phyloP scores from a whole-genome alignment of 2,329 filamentous ascomycete species.

The Cladosporium sp. region DNA sequence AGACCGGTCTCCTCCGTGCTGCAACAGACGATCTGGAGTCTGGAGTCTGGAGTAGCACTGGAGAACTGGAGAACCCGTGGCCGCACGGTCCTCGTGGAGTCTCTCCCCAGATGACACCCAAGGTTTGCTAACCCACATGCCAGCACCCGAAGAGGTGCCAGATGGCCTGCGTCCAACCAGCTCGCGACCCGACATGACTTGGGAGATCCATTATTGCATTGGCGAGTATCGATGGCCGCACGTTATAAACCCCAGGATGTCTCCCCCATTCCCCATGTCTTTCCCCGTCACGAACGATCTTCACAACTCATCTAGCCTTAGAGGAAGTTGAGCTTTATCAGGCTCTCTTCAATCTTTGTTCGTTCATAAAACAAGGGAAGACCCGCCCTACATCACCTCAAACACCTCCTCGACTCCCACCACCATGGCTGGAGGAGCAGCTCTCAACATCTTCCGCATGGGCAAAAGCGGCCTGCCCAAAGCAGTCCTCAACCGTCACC shows the following conservation, averaged over 20 bases:
- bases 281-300: conserved; percentile 4
- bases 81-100: neutral
- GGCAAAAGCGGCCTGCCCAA: conserved; percentile 61
- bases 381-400: neutral
- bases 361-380: conserved; percentile 1
- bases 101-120: conserved; percentile 6
- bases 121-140: neutral
- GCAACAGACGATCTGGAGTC: neutral
- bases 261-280: conserved; percentile 4
- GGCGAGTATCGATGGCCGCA: neutral
- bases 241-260: neutral
- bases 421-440: conserved; percentile 18
- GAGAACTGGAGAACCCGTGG: conserved; percentile 12
- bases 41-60: neutral
- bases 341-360: neutral
- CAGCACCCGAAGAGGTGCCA: neutral
- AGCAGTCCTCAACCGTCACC: conserved; percentile 68
- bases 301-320: neutral
- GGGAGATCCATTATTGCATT: conserved; percentile 9
- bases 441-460: conserved; percentile 29
- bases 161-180: neutral
- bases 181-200: neutral
- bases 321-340: neutral
- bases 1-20: neutral
- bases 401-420: neutral